Evolutionary conservation across 768 basidiomycete genomes (phyloP), one percentile per base, ranked within the genome.

Genomic region (Boletus reticuloceps): DNA sequence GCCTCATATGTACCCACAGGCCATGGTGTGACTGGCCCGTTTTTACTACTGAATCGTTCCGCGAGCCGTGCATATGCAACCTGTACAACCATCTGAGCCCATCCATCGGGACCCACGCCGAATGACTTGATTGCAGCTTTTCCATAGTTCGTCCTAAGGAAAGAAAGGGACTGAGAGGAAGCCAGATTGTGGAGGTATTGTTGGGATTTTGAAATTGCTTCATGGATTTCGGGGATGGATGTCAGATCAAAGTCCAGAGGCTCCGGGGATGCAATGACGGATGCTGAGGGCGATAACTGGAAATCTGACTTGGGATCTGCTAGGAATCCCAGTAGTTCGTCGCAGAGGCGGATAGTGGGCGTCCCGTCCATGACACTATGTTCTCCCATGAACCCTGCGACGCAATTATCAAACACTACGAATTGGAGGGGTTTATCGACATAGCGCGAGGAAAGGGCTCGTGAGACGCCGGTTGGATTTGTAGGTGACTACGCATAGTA

Each of bases 311-410:
- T 58, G 19, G 80, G 80, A 58, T 79, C 70, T 20, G 82, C 77
- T 27, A 92, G 71, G 65, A 77, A 77, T 54, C 78, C 78, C 58
- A 92, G 77, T 37, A 91, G 74, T 19, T 84, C 79, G 64, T 92
- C 86, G 61, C 83, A 87, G 61, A 91, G 68, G 22, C 90, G 80
- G 25, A 81, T 83, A 16, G 83, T 88, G 5, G 91, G 91, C 16
- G 91, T 93, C 36, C 91, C 91, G 63, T 94, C 91, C 91, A 94
- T 94, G 55, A 90, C 77, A 17, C 89, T 91, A 68, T 94, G 95
- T 70, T 98, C 95, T 44, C 95, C 95, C 82, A 96, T 89, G 63
- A 97, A 72, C 6, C 94, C 95, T 2, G 91, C 88, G 47, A 82
- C 76, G 13, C 78, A 83, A 59, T 92, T 90, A 69, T 91, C 90